Evolutionary conservation across 495 filamentous ascomycete genomes (phyloP), one percentile per base, ranked within the genome.

Genomic region (Xylaria scruposa): DNA sequence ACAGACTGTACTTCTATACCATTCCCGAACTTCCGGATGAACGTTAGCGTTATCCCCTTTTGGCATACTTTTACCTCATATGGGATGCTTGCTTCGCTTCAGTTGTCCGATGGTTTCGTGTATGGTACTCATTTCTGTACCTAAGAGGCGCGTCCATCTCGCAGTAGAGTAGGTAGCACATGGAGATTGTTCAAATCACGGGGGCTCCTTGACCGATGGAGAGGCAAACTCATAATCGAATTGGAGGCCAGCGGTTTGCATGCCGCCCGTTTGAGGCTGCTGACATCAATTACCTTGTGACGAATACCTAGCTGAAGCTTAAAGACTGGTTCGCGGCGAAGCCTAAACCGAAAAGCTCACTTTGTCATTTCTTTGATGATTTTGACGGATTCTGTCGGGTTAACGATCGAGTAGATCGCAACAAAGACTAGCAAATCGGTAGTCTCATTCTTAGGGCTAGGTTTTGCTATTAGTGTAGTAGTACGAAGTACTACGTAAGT

Each of bases 21-120:
- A 15, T 19, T 49, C 62, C 62, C 42, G 62, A 65, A 33, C 62
- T 47, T 65, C 62, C 62, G 42, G 42, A 65, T 65, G 62, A 1
- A 33, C 8, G 21, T 46, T 44, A 8, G 40, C 42, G 26, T 15
- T 65, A 33, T 49, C 21, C 42, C 40, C 17, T 65, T 65, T 21
- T 6, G 40, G 62, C 13, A 65, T 15, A 21, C 62, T 8, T 63
- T 29, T 63, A 24, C 60, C 38, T 63, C 60, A 44, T 63, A 63
- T 29, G 60, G 38, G 38, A 63, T 24, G 59, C 21, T 63, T 42
- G 60, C 38, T 44, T 63, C 60, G 15, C 21, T 63, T 44, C 33
- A 33, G 60, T 63, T 21, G 44, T 42, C 60, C 60, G 60, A 33
- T 44, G 21, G n/a, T 54, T 29, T 21, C 15, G 51, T 54, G 47